Evolutionary conservation across 192 early-diverging fungal genomes (phyloP).

Genomic region (Dissophora globulifera): DNA sequence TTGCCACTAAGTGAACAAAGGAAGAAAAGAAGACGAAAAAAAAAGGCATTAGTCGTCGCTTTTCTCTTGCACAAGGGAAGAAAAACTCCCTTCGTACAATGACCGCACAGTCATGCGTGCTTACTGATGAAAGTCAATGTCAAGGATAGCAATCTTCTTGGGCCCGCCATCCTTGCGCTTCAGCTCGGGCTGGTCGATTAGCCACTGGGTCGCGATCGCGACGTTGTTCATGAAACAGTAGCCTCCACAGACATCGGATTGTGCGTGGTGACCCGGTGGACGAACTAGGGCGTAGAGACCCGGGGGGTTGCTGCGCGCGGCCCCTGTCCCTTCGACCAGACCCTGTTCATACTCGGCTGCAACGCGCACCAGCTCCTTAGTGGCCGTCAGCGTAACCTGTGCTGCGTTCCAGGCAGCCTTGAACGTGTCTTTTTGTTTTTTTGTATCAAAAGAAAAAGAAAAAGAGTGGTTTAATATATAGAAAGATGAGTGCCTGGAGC

Average conservation of each 20-base stretch:
- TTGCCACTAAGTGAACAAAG: conserved; percentile 58
- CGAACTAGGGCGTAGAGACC: conserved; percentile 65
- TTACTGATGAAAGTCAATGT: conserved; percentile 70
- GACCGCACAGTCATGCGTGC: conserved; percentile 6
- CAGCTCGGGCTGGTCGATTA: conserved; percentile 55
- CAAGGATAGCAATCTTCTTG: conserved; percentile 61
- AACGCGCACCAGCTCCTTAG: conserved; percentile 61
- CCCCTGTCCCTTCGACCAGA: conserved; percentile 9
- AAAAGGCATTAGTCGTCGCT: not conserved
- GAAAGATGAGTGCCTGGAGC: too few relatives aligned
- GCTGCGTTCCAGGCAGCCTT: conserved; percentile 70
- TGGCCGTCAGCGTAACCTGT: conserved; percentile 72
- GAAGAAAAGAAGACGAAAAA: not conserved
- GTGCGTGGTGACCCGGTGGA: conserved; percentile 71
- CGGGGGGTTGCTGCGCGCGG: conserved; percentile 51
- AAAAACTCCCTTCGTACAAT: too few relatives aligned
- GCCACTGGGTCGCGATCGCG: conserved; percentile 58
- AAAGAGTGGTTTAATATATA: too few relatives aligned
- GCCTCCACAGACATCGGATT: conserved; percentile 61
- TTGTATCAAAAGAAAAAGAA: too few relatives aligned
- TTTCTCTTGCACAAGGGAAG: too few relatives aligned
- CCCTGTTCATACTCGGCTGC: conserved; percentile 29
- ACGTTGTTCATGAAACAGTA: conserved; percentile 68
- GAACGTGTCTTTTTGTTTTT: conserved; percentile 78
- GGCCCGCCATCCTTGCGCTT: conserved; percentile 33